Percentiles rank a stretch among this genome's conserved stretches.
Evolutionary conservation across 345 rosid genomes (phyloP).

Genomic region (Physaria fendleri): DNA sequence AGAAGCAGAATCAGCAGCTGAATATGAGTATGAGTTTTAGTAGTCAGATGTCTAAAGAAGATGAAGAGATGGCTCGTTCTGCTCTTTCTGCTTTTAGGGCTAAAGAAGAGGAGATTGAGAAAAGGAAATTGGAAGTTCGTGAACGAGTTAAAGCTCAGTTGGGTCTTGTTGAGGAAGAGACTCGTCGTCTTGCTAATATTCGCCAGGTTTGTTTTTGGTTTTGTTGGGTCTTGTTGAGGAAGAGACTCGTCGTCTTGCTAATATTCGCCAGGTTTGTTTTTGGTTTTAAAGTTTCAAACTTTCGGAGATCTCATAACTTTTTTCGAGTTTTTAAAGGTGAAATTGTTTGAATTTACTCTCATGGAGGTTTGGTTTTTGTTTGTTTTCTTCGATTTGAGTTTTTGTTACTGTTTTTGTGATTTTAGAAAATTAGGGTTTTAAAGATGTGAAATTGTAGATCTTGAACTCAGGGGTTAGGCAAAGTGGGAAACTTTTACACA

Average conservation of each 20-base stretch:
- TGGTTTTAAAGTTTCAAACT: neutral
- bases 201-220: slow-evolving; percentile 68
- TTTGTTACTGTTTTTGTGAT: neutral
- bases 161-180: slow-evolving; percentile 81
- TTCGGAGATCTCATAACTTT: slow-evolving; percentile 6
- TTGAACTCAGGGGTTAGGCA: neutral
- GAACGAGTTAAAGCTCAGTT: slow-evolving; percentile 78
- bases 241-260: slow-evolving; percentile 73
- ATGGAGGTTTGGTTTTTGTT: slow-evolving; percentile 5
- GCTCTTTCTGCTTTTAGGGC: slow-evolving; percentile 88
- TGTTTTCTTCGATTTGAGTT: neutral
- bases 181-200: slow-evolving; percentile 70
- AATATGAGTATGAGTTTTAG: slow-evolving; percentile 64
- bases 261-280: slow-evolving; percentile 49
- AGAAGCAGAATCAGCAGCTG: slow-evolving; percentile 29
- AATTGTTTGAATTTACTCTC: neutral
- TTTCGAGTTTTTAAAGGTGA: neutral
- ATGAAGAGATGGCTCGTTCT: slow-evolving; percentile 89
- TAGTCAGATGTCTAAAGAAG: slow-evolving; percentile 83
- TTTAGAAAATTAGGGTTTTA: slow-evolving; percentile 11
- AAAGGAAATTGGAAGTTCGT: slow-evolving; percentile 76
- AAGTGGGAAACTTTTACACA: neutral
- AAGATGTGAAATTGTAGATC: slow-evolving; percentile 8
- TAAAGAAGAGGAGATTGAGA: slow-evolving; percentile 96
- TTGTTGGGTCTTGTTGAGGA: slow-evolving; percentile 79